These are phyloP conservation scores for Fusarium pseudonygamai DNA, from an alignment of 2,329 filamentous ascomycete species.

Conservation along the genomic window DNA sequence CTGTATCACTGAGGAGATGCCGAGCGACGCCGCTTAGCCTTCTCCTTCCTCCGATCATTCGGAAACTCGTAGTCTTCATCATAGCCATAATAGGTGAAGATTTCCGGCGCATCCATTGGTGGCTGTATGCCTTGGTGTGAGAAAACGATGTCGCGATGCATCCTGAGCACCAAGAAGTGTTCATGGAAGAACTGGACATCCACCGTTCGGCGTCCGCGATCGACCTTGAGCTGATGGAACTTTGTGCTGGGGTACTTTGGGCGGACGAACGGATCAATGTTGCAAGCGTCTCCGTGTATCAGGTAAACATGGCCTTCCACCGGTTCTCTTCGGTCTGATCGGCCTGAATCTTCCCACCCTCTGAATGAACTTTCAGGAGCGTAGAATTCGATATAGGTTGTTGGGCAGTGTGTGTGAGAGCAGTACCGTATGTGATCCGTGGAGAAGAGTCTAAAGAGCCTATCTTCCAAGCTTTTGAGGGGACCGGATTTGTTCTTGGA, in stretches of 20 bases:
- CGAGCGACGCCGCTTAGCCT: background rate
- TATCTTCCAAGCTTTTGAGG: background rate
- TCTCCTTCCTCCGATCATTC: background rate
- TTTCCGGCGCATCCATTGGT: background rate
- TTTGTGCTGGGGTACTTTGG: background rate
- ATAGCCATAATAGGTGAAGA: background rate
- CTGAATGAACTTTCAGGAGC: background rate
- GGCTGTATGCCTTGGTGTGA: background rate
- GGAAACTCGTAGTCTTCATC: background rate
- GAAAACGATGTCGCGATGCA: background rate
- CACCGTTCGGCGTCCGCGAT: background rate
- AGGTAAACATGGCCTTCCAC: background rate
- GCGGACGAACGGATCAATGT: background rate
- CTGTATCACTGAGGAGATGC: background rate
- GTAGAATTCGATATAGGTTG: background rate
- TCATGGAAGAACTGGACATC: background rate
- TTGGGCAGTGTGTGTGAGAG: background rate
- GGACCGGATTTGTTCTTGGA: background rate
- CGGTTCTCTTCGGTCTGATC: background rate
- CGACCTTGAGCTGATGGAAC: background rate
- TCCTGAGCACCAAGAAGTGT: background rate
- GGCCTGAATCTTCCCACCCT: background rate
- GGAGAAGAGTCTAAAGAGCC: background rate
- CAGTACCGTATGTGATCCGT: background rate
- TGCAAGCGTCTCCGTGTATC: background rate